A percentile compares a stretch with the other conserved stretches of the same genome.
Evolutionary conservation across 2,329 filamentous ascomycete genomes (phyloP).

Genomic region (Didymella arachidicola): DNA sequence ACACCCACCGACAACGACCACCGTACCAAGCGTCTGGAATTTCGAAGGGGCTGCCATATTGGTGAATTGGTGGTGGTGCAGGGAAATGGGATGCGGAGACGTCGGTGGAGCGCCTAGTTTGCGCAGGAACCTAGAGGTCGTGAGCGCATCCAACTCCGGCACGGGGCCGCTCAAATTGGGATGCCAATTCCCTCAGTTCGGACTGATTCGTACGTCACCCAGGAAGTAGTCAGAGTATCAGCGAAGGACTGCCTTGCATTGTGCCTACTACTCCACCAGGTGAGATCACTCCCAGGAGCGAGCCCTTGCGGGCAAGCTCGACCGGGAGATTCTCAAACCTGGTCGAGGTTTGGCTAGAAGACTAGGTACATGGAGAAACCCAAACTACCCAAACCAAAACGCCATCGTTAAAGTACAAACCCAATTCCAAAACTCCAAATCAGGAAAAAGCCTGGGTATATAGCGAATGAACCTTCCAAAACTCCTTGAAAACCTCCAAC

Average conservation of each 20-base stretch:
- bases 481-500: conserved; percentile 24
- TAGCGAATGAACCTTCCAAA: conserved; percentile 10
- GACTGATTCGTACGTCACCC: not conserved
- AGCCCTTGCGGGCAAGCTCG: conserved; percentile 13
- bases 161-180: not conserved
- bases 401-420: not conserved
- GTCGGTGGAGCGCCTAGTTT: conserved; percentile 25
- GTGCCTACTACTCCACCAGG: conserved; percentile 4
- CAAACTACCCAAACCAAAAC: not conserved
- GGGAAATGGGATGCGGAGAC: conserved; percentile 27
- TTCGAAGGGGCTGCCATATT: conserved; percentile 30
- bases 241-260: not conserved
- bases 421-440: conserved; percentile 21
- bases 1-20: conserved; percentile 60
- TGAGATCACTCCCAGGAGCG: conserved; percentile 14
- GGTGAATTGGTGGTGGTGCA: conserved; percentile 23
- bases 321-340: conserved; percentile 9
- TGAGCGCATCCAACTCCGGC: not conserved
- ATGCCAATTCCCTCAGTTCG: not conserved
- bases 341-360: conserved; percentile 3
- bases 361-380: conserved; percentile 1
- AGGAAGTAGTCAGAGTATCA: not conserved
- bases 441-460: conserved; percentile 10
- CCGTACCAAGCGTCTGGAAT: conserved; percentile 53
- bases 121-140: not conserved